These are phyloP conservation scores for Solanum verrucosum DNA, from an alignment of 257 asterid genomes.

Conservation along the genomic window DNA sequence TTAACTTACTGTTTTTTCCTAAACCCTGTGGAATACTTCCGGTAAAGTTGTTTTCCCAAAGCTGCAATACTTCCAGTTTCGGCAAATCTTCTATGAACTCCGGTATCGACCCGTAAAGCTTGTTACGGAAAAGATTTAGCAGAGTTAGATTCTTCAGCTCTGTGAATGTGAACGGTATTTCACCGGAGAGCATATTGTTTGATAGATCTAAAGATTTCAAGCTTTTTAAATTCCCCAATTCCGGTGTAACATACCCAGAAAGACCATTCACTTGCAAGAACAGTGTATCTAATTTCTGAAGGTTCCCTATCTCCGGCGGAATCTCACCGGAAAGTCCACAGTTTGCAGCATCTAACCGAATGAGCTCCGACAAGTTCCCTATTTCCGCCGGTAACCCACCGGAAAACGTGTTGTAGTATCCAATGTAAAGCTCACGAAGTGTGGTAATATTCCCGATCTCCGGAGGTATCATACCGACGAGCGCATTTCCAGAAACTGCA, in stretches of 20 bases:
- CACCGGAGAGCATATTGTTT: slow-evolving; percentile 65
- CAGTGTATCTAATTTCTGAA: slow-evolving; percentile 72
- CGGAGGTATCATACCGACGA: slow-evolving; percentile 53
- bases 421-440: slow-evolving; percentile 69
- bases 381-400: slow-evolving; percentile 79
- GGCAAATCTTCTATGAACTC: slow-evolving; percentile 73
- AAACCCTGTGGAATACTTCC: slow-evolving; percentile 74
- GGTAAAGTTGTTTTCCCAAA: slow-evolving; percentile 95
- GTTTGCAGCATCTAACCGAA: slow-evolving; percentile 70
- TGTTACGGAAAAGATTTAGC: slow-evolving; percentile 73
- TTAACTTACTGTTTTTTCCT: slow-evolving; percentile 64
- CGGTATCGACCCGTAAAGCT: slow-evolving; percentile 85
- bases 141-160: slow-evolving; percentile 64
- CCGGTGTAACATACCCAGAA: slow-evolving; percentile 53
- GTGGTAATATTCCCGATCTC: slow-evolving; percentile 56
- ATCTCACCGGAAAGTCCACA: slow-evolving; percentile 73
- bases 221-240: slow-evolving; percentile 58
- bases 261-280: slow-evolving; percentile 83
- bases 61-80: slow-evolving; percentile 65
- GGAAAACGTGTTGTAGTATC: slow-evolving; percentile 59
- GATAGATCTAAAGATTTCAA: slow-evolving; percentile 89
- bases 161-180: slow-evolving; percentile 51
- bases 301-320: slow-evolving; percentile 57
- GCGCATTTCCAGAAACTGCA: slow-evolving; percentile 79
- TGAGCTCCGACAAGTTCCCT: slow-evolving; percentile 51